phyloP scores from a whole-genome alignment of 2,329 filamentous ascomycete genomes.

The Trichoderma atrobrunneum region DNA sequence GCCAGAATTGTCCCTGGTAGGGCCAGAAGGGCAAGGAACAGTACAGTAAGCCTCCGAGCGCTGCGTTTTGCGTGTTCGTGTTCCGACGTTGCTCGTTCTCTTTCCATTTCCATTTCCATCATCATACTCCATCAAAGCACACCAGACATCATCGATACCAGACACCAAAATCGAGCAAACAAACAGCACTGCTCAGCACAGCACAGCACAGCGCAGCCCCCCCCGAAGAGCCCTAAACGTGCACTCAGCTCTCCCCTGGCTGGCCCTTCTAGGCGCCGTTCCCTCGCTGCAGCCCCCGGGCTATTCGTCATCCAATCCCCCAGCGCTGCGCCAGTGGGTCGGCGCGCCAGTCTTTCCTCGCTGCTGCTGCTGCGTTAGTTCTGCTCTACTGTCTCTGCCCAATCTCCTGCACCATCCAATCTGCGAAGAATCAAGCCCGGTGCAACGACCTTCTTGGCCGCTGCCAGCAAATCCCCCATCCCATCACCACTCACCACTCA shows the following conservation, averaged over 20 bases:
- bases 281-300: conserved; percentile 1
- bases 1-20: not conserved
- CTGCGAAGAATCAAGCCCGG: conserved; percentile 1
- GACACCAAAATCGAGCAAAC: not conserved
- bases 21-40: not conserved
- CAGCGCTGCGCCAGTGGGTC: conserved; percentile 20
- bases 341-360: conserved; percentile 16
- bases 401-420: conserved; percentile 17
- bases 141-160: not conserved
- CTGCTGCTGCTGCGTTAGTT: conserved; percentile 3
- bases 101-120: not conserved
- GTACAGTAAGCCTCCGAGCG: not conserved
- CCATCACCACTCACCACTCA: not conserved
- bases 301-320: conserved; percentile 12
- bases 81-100: not conserved
- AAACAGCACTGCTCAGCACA: not conserved
- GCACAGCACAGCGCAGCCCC: not conserved
- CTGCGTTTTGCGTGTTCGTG: not conserved
- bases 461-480: not conserved
- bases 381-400: conserved; percentile 13
- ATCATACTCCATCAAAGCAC: not conserved
- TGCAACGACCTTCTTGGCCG: conserved; percentile 9
- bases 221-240: not conserved
- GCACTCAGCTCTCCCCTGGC: not conserved
- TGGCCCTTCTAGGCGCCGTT: not conserved